Evolutionary conservation across 257 asterid species (phyloP).

Genomic region (Ballota nigra): DNA sequence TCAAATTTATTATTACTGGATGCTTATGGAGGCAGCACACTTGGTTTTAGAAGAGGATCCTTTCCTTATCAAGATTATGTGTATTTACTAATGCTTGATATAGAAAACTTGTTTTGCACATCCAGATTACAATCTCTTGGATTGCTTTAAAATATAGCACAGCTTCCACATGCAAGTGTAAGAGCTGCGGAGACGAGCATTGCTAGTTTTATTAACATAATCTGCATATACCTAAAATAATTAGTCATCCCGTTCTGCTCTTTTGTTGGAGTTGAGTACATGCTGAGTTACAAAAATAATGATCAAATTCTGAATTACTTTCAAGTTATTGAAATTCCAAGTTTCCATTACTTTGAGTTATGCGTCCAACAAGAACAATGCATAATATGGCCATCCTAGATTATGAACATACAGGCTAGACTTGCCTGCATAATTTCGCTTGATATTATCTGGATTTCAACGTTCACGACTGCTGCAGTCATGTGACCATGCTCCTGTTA

Average conservation of each 20-base stretch:
- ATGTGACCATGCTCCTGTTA: neutral
- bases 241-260: neutral
- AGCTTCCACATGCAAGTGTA: no score
- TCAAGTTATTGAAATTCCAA: neutral
- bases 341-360: neutral
- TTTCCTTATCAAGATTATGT: neutral
- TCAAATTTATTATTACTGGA: neutral
- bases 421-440: neutral
- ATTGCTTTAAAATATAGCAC: no score
- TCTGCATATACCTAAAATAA: no score
- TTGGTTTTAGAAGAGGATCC: neutral
- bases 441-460: slow-evolving; percentile 3
- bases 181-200: no score
- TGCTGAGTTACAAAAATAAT: neutral
- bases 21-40: neutral
- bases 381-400: neutral
- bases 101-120: neutral
- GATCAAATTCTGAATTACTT: neutral
- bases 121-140: neutral
- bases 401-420: neutral
- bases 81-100: neutral
- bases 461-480: neutral
- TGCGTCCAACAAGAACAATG: neutral
- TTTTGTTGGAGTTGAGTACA: neutral
- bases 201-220: no score